These are phyloP conservation scores for Jacaranda copaia DNA, from an alignment of 257 asterid genomes.

Conservation along the genomic window DNA sequence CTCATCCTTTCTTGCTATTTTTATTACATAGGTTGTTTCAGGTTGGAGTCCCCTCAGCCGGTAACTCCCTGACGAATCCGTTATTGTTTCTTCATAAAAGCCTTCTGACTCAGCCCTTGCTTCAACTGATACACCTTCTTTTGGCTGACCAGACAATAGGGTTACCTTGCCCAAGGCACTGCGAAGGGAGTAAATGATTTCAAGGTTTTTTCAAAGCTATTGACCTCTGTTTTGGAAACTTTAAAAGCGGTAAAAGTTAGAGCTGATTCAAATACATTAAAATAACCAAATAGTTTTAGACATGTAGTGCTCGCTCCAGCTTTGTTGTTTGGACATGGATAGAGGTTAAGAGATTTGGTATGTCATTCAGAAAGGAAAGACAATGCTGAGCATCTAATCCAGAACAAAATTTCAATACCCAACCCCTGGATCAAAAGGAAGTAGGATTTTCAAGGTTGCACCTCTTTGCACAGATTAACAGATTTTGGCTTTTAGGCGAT, in stretches of 20 bases:
- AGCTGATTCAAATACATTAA: neutral
- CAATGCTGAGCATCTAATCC: neutral
- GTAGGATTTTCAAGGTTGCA: neutral
- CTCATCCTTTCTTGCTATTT: conserved; percentile 71
- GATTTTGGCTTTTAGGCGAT: neutral
- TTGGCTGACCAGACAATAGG: conserved; percentile 91
- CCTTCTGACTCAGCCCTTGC: conserved; percentile 92
- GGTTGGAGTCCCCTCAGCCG: conserved; percentile 97
- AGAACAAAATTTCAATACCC: conserved; percentile 22
- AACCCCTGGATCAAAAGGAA: conserved; percentile 13
- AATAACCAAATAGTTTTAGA: conserved; percentile 4
- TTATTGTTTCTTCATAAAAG: conserved; percentile 86
- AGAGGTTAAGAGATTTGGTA: conserved; percentile 20
- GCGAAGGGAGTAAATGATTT: conserved; percentile 44
- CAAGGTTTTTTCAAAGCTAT: conserved; percentile 25
- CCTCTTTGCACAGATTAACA: conserved; percentile 8
- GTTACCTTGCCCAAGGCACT: conserved; percentile 89
- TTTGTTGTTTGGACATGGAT: conserved; percentile 14
- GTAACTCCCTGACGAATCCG: conserved; percentile 83
- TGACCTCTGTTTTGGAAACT: conserved; percentile 15
- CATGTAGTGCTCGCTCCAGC: conserved; percentile 10
- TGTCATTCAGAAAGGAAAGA: neutral
- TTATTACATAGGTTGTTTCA: conserved; percentile 72
- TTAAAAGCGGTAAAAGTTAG: neutral
- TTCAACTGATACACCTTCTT: conserved; percentile 86